These are phyloP conservation scores for Beauveria sp. DNA, from an alignment of 2,329 filamentous ascomycete genomes.

Conservation along the genomic window DNA sequence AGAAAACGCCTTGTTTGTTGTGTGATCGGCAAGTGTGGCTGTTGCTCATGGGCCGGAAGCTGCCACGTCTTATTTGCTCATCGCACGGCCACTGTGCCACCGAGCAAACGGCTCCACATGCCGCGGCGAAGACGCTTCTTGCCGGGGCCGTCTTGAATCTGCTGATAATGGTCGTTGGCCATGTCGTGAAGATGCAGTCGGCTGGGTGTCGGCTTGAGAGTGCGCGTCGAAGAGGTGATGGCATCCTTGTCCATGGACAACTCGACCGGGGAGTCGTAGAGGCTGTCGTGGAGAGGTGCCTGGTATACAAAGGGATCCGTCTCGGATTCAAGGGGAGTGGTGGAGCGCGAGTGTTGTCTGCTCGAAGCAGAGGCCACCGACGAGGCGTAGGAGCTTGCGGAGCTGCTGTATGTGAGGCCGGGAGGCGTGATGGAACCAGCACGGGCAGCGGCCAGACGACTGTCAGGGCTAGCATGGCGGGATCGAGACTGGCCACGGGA, in stretches of 20 bases:
- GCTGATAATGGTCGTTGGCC: slow-evolving; percentile 42
- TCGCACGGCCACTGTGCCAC: slow-evolving; percentile 33
- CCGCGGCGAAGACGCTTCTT: slow-evolving; percentile 45
- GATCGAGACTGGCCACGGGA: slow-evolving; percentile 37
- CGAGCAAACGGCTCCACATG: slow-evolving; percentile 47
- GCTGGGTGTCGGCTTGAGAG: slow-evolving; percentile 27
- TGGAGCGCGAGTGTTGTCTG: slow-evolving; percentile 41
- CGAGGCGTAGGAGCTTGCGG: slow-evolving; percentile 41
- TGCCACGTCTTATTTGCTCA: slow-evolving; percentile 16
- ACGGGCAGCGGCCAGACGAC: slow-evolving; percentile 28
- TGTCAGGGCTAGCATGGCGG: slow-evolving; percentile 33
- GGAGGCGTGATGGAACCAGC: slow-evolving; percentile 36
- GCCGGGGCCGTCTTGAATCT: slow-evolving; percentile 36
- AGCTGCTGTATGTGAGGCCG: slow-evolving; percentile 41
- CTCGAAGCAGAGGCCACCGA: slow-evolving; percentile 36
- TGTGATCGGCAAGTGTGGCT: slow-evolving; percentile 14
- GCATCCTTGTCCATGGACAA: slow-evolving; percentile 31
- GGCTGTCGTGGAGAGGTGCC: slow-evolving; percentile 27
- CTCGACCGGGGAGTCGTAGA: slow-evolving; percentile 44
- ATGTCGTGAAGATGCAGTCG: slow-evolving; percentile 48
- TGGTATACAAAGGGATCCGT: slow-evolving; percentile 36
- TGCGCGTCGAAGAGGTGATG: slow-evolving; percentile 18
- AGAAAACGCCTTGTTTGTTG: slow-evolving; percentile 8
- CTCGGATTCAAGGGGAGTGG: slow-evolving; percentile 42
- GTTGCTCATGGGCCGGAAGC: slow-evolving; percentile 16